Base-by-base conservation (phyloP, 345 rosid genomes). In the Populus ilicifolia region DNA sequence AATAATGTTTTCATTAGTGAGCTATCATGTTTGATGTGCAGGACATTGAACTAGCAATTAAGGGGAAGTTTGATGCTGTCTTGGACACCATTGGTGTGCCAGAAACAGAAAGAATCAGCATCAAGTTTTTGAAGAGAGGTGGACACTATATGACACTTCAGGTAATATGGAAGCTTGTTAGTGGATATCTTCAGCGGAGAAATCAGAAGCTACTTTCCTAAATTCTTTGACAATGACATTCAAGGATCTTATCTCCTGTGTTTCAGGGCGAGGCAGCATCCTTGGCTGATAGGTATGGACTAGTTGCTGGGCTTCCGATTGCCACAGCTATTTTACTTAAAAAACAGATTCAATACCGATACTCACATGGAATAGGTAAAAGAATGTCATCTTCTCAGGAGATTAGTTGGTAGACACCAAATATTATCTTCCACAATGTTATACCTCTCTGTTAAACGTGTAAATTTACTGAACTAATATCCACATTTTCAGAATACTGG, bases 81-180 rank as follows among this genome's bases (percentile, higher is more conserved):
- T 81, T 96, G 82, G 99, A 96, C 84, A 96, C 99, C 68, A 93
- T 96, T 84, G 99, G 99, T 69, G 91, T 84, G 33, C 86, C 90
- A 66, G 97, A 93, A 79, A 93, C 98, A 1, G 98, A 96, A 85
- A 89, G 96, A 84, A 71, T 86, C 30, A 93, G 98, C 77, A 82
- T 87, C 74, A 90, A 86, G 77, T 83, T 96, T 82, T 86, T 96
- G 85, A 89, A 85, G 77, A 88, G 90, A 76, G 97, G 97, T 41
- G 98, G 99, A 74, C 88, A 92, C 84, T 92, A 91, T 79, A 93
- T 95, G 99, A 95, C 98, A 44, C 98, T 93, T 70, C 97, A 93
- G 89, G 96, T 90, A 27, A 14, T 25, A 64, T 36, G 54, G 43
- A 41, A 54, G 48, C 18, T 35, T 62, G 50, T 44, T 9, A 13